These are phyloP conservation scores for Aureobasidium sp. DNA, from an alignment of 2,329 filamentous ascomycete genomes.

Conservation along the genomic window DNA sequence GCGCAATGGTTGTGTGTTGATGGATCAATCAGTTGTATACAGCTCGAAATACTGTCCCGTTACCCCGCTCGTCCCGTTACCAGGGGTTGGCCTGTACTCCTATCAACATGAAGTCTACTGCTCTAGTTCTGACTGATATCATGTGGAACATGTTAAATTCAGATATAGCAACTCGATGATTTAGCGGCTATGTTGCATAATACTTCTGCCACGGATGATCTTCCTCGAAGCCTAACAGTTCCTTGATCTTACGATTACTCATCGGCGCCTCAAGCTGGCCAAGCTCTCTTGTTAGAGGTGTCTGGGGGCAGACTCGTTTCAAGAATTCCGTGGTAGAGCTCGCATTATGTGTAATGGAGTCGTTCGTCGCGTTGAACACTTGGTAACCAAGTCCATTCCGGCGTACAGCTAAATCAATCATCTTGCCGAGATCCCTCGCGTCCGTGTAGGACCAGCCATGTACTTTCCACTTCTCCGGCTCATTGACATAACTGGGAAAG, in stretches of 20 bases:
- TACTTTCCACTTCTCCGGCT: constrained; percentile 57
- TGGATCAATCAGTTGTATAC: no score
- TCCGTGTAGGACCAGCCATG: constrained; percentile 73
- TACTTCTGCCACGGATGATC: constrained; percentile 64
- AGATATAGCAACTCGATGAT: no score
- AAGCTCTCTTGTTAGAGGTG: constrained; percentile 61
- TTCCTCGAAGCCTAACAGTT: constrained; percentile 66
- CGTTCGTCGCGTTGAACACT: constrained; percentile 71
- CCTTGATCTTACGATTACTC: constrained; percentile 66
- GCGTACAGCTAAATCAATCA: constrained; percentile 61
- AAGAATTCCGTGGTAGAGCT: constrained; percentile 60
- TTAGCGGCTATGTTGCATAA: no score
- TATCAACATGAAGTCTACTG: no score
- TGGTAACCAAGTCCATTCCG: constrained; percentile 67
- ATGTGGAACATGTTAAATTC: no score
- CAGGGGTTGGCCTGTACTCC: no score
- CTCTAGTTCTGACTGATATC: no score
- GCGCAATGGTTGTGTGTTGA: no score
- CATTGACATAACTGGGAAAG: constrained; percentile 57
- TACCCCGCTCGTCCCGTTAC: no score
- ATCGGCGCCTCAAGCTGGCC: constrained; percentile 66
- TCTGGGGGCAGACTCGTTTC: constrained; percentile 53
- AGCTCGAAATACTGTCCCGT: no score
- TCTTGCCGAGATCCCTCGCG: constrained; percentile 67
- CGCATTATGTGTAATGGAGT: constrained; percentile 64